These are phyloP conservation scores for Rosa hybrid DNA, from an alignment of 331 rosid genomes.

Conservation along the genomic window DNA sequence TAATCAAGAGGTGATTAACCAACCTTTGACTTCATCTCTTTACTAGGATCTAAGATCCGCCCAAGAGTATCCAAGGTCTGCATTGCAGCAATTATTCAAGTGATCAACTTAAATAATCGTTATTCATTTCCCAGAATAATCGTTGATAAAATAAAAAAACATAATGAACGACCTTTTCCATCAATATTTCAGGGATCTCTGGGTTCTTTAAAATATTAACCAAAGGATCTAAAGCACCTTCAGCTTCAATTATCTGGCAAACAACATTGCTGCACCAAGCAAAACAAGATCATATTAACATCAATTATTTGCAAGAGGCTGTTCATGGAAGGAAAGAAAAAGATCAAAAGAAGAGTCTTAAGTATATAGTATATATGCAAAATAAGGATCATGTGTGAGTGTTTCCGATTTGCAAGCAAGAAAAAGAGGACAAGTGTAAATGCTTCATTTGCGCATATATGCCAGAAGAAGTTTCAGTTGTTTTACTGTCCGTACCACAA, in stretches of 20 bases:
- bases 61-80: conserved; percentile 70
- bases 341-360: background rate
- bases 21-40: conserved; percentile 82
- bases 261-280: conserved; percentile 61
- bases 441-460: background rate
- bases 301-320: background rate
- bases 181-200: conserved; percentile 40
- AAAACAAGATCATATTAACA: conserved; percentile 16
- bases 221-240: conserved; percentile 65
- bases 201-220: conserved; percentile 51
- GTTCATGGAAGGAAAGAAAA: background rate
- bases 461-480: background rate
- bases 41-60: conserved; percentile 70
- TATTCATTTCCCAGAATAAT: background rate
- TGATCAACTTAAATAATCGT: conserved; percentile 22
- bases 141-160: conserved; percentile 8
- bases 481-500: background rate
- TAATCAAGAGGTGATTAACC: conserved; percentile 30
- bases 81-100: conserved; percentile 34
- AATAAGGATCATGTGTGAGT: background rate
- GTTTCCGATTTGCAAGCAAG: background rate
- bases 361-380: background rate
- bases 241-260: conserved; percentile 67
- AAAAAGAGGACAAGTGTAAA: background rate
- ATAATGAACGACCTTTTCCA: conserved; percentile 55